phyloP scores from a whole-genome alignment of 192 early-diverging fungal genomes.

The Pecoramyces ruminantium region DNA sequence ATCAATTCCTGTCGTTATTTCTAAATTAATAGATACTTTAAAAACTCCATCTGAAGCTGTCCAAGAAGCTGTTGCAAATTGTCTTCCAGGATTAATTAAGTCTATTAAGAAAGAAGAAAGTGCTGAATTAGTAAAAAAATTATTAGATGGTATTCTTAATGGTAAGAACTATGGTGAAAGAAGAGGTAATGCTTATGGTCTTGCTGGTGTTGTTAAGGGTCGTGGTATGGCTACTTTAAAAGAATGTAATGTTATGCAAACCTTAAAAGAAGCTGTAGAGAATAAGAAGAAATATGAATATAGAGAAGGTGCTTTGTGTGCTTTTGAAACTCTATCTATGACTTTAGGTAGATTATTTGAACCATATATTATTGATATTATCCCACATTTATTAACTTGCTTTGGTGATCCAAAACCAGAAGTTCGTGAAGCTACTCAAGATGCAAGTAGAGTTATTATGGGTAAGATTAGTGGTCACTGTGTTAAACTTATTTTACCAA shows the following conservation, averaged over 20 bases:
- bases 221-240: slow-evolving; percentile 74
- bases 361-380: slow-evolving; percentile 86
- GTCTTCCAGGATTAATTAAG: slow-evolving; percentile 81
- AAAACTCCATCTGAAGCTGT: slow-evolving; percentile 87
- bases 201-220: slow-evolving; percentile 87
- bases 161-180: slow-evolving; percentile 67
- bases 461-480: slow-evolving; percentile 82
- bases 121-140: slow-evolving; percentile 30
- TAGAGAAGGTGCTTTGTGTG: slow-evolving; percentile 86
- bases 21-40: slow-evolving; percentile 74
- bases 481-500: slow-evolving; percentile 89
- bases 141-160: slow-evolving; percentile 53
- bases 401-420: slow-evolving; percentile 69
- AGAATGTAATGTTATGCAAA: slow-evolving; percentile 59
- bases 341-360: slow-evolving; percentile 72
- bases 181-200: slow-evolving; percentile 85
- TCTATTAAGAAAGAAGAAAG: slow-evolving; percentile 37
- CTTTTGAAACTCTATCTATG: slow-evolving; percentile 73
- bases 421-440: slow-evolving; percentile 80
- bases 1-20: slow-evolving; percentile 63
- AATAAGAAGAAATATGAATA: slow-evolving; percentile 54
- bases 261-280: slow-evolving; percentile 64
- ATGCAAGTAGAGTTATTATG: slow-evolving; percentile 86
- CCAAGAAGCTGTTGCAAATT: slow-evolving; percentile 83
- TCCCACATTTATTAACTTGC: slow-evolving; percentile 70